phyloP scores from a whole-genome alignment of 495 filamentous ascomycete genomes.

The Talaromyces wortmannii region DNA sequence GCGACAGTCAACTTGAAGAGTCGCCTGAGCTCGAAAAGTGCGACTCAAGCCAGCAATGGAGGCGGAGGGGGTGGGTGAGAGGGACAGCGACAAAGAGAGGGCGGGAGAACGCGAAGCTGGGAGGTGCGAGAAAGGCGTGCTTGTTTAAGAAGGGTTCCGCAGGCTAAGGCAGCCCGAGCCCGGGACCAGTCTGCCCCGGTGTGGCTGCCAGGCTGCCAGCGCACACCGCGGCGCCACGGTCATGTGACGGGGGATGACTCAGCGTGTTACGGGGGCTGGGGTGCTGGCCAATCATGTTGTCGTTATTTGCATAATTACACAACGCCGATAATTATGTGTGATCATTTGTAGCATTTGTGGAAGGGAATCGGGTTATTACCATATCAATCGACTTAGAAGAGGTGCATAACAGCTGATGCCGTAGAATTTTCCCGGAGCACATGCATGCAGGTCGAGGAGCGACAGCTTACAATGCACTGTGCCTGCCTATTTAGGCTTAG shows the following conservation, averaged over 20 bases:
- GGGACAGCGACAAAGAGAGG: neutral
- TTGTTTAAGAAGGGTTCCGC: neutral
- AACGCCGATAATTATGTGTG: too few relatives aligned
- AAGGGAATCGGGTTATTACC: too few relatives aligned
- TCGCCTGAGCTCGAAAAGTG: neutral
- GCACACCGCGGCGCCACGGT: neutral
- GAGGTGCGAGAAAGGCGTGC: neutral
- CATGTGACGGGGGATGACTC: neutral
- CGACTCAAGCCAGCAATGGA: neutral
- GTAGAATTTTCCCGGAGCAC: too few relatives aligned
- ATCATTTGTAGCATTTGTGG: too few relatives aligned
- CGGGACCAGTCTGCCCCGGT: neutral
- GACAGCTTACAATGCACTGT: too few relatives aligned
- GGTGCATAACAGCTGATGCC: too few relatives aligned
- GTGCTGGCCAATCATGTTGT: too few relatives aligned
- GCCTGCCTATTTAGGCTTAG: too few relatives aligned
- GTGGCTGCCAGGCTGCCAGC: constrained; percentile 4
- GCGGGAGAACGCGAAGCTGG: neutral
- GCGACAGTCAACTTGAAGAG: neutral
- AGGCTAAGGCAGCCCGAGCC: neutral
- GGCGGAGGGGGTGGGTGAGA: neutral
- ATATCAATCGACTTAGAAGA: too few relatives aligned
- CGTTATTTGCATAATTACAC: too few relatives aligned
- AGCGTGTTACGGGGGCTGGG: too few relatives aligned
- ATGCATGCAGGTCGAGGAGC: too few relatives aligned